phyloP scores from a whole-genome alignment of 805 yeast species.

The Lipomyces sp. region DNA sequence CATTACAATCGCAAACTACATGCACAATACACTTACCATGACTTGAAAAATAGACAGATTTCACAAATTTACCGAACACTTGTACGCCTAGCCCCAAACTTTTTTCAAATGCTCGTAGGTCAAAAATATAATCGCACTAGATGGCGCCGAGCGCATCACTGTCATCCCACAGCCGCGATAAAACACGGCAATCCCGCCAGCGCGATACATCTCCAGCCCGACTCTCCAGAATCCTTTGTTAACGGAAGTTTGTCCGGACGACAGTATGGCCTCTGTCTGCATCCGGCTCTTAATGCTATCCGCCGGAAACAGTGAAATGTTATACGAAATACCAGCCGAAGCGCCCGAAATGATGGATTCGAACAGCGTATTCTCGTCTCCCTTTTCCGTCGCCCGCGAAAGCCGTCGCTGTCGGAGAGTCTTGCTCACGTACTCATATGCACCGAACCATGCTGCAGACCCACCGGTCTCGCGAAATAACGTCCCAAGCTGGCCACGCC shows the following conservation, averaged over 20 bases:
- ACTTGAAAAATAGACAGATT: too few species aligned
- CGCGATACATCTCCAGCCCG: conserved; percentile 42
- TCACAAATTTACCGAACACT: too few species aligned
- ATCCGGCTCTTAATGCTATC: conserved; percentile 86
- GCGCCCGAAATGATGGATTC: conserved; percentile 78
- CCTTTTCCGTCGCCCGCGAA: neutral
- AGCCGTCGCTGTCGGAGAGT: conserved; percentile 32
- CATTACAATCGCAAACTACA: too few species aligned
- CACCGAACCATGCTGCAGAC: conserved; percentile 91
- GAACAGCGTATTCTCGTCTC: conserved; percentile 39
- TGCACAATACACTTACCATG: too few species aligned
- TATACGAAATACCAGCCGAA: conserved; percentile 77
- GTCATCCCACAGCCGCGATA: conserved; percentile 87
- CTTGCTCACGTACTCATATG: conserved; percentile 59
- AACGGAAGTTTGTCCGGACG: conserved; percentile 32
- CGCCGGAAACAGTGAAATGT: conserved; percentile 77
- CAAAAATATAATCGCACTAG: conserved; percentile 82
- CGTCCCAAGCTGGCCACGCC: conserved; percentile 86
- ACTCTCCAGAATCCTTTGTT: conserved; percentile 41
- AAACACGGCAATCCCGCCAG: conserved; percentile 66
- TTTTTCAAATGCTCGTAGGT: conserved; percentile 53
- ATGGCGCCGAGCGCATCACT: conserved; percentile 76
- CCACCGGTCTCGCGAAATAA: conserved; percentile 81
- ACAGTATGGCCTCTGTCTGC: conserved; percentile 56
- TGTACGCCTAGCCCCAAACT: too few species aligned